Conservation (phyloP, 306 rosid species). For the Vigna angularis region DNA sequence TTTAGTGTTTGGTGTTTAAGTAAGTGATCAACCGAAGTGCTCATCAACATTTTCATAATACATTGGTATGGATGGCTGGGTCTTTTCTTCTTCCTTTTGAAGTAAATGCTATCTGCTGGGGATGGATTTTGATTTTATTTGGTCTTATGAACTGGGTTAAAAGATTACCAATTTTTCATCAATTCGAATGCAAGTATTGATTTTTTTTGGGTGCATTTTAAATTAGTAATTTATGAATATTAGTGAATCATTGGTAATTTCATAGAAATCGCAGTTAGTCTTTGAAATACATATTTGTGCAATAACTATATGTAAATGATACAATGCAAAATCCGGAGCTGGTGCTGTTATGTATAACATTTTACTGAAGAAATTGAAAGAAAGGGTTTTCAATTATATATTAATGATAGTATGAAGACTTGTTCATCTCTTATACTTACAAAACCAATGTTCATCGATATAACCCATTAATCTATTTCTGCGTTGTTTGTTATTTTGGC, state of each 20-base stretch:
- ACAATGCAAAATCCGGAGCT: not conserved
- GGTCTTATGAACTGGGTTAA: not conserved
- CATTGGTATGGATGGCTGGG: slow-evolving; percentile 1
- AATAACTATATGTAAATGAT: not conserved
- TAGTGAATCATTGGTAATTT: slow-evolving; percentile 29
- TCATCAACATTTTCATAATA: slow-evolving; percentile 7
- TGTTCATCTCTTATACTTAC: not conserved
- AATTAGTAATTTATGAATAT: not conserved
- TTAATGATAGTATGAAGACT: not conserved
- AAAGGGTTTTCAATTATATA: not conserved
- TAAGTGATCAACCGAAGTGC: slow-evolving; percentile 25
- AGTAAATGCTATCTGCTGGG: not conserved
- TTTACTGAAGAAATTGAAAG: slow-evolving; percentile 32
- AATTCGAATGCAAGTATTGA: slow-evolving; percentile 4
- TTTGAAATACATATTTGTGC: slow-evolving; percentile 1
- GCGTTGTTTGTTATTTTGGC: slow-evolving; percentile 19
- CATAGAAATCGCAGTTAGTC: not conserved
- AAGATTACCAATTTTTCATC: slow-evolving; percentile 8
- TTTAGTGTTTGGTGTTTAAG: slow-evolving; percentile 27
- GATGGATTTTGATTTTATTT: slow-evolving; percentile 9
- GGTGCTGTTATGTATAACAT: slow-evolving; percentile 22
- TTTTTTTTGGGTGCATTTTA: not conserved
- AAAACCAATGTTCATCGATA: not conserved
- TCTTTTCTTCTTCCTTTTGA: slow-evolving; percentile 36
- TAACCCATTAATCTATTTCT: slow-evolving; percentile 20